A percentile compares a stretch with the other conserved stretches of the same genome.
phyloP scores from a whole-genome alignment of 768 basidiomycete species.

The Tulasnella sp. region DNA sequence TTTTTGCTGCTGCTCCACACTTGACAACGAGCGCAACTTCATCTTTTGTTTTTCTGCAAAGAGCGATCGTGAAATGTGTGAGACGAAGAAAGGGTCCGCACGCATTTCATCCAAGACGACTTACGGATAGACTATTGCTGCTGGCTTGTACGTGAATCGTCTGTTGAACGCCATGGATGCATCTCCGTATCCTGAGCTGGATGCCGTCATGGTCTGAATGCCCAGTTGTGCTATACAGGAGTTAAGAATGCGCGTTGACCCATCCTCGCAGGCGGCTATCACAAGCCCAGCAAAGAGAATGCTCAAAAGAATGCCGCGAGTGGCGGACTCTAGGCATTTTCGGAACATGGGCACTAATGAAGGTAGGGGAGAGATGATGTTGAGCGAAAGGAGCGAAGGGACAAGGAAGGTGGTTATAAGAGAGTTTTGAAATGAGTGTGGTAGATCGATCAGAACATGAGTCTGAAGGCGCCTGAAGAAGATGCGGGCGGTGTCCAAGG shows the following conservation, averaged over 20 bases:
- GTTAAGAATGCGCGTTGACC: neutral
- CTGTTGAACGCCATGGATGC: conserved; percentile 23
- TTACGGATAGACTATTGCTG: conserved; percentile 23
- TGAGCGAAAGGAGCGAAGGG: no score
- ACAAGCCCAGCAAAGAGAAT: neutral
- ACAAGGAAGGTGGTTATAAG: neutral
- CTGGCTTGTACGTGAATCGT: conserved; percentile 22
- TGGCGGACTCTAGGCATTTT: neutral
- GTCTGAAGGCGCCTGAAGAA: neutral
- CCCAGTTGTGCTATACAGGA: neutral
- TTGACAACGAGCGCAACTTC: conserved; percentile 19
- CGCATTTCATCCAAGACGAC: neutral
- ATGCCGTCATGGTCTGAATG: conserved; percentile 10
- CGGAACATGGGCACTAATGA: neutral
- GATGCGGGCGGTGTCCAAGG: neutral
- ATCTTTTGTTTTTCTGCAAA: conserved; percentile 12
- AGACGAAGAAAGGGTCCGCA: neutral
- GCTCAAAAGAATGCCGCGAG: neutral
- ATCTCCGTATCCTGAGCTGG: conserved; percentile 15
- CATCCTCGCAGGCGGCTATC: neutral
- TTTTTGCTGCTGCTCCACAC: conserved; percentile 14
- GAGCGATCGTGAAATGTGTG: no score
- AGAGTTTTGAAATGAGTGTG: neutral
- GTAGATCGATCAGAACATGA: neutral
- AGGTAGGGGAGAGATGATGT: neutral